Evolutionary conservation across 169 alveolate genomes (phyloP).

Genomic region (Plasmodium inui): DNA sequence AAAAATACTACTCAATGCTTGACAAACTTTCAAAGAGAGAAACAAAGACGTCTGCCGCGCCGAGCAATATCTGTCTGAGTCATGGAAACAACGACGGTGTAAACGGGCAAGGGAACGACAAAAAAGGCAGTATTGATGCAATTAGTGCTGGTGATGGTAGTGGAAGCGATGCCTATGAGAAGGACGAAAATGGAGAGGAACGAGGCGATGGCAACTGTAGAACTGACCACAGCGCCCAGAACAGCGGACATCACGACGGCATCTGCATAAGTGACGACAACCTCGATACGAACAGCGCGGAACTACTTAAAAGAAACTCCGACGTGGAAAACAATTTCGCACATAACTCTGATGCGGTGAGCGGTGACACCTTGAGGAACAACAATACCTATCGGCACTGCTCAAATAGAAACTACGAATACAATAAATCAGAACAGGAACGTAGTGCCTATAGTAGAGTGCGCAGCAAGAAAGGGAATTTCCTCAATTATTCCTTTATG

Average conservation of each 20-base stretch:
- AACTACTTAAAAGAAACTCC: not conserved
- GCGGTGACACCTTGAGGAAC: not conserved
- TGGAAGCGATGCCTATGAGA: not conserved
- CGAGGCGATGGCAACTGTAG: not conserved
- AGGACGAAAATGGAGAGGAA: not conserved
- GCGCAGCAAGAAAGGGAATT: not conserved
- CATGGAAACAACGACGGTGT: not conserved
- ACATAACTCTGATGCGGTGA: not conserved
- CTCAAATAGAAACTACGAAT: not conserved
- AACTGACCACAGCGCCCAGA: not conserved
- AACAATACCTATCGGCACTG: not conserved
- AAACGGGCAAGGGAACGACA: not conserved
- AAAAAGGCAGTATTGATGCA: not conserved
- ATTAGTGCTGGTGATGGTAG: not conserved
- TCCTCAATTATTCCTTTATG: not conserved
- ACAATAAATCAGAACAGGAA: slow-evolving; percentile 9
- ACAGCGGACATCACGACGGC: not conserved
- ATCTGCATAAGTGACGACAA: slow-evolving; percentile 7
- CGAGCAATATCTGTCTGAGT: not conserved
- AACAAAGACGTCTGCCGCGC: not conserved
- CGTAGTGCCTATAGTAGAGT: not conserved
- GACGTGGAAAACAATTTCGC: slow-evolving; percentile 2
- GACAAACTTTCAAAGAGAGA: not conserved
- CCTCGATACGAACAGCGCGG: not conserved
- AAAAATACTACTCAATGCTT: slow-evolving; percentile 9